Base-by-base conservation (phyloP, 2,329 filamentous ascomycete species). In the Clonostachys rosea region DNA sequence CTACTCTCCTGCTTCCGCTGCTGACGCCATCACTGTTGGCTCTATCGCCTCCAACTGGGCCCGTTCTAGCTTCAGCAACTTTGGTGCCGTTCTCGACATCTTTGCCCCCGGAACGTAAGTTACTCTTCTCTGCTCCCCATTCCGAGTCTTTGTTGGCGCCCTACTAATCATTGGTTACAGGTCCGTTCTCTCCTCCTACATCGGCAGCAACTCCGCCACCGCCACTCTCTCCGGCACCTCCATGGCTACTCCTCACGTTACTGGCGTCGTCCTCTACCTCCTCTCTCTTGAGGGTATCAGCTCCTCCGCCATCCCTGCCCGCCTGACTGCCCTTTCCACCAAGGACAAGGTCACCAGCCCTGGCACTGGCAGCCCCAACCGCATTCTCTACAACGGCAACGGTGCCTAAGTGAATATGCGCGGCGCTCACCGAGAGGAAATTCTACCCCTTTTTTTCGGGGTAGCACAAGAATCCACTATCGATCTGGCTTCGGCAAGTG, bases 171-270 rank as follows among this genome's bases (percentile, higher is more conserved):
- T 40, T 56, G 50, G 42, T 60, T 10, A 30, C 18, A 60, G 65
- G 39, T 54, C 61, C 36, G 62, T 80, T 47, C 58, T 73, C 5
- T 76, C 71, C 41, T 60, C 79, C 8, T 81, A 73, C 73, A 71
- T 68, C 54, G 66, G 68, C 47, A 56, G 61, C 59, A 68, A 59
- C 49, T 64, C 59, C 14, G 70, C 75, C 43, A 73, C 62, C 46
- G 68, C 68, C 52, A 69, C 59, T 43, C 71, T 82, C 58, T 76
- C 70, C 14, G 83, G 82, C 35, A 86, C 83, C 12, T 81, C 74
- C 17, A 85, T 85, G 81, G 79, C 82, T 5, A 66, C 73, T 5
- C 83, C 83, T 2, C 81, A 84, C 58, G 68, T 86, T 49, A 70
- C 75, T 34, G 83, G 83, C 33, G 66, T 86, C 20, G 78, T 54